phyloP scores from a whole-genome alignment of 129 eudicot genomes.

The Apium graveolens region DNA sequence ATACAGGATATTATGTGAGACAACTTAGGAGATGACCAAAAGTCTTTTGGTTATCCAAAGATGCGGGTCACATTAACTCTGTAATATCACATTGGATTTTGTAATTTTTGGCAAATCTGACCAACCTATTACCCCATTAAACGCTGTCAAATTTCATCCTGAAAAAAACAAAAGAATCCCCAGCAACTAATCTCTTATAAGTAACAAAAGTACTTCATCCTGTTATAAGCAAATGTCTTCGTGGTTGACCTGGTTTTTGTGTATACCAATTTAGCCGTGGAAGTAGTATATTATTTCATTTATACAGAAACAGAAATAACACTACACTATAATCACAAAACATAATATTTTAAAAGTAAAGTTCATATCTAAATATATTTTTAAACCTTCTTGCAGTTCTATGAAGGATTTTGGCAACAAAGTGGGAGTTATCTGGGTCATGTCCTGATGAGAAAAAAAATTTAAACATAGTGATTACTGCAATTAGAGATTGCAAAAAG shows the following conservation, averaged over 20 bases:
- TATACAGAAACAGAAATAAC: background rate
- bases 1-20: background rate
- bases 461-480: background rate
- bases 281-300: background rate
- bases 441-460: slow-evolving; percentile 42
- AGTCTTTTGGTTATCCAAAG: background rate
- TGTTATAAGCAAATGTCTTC: slow-evolving; percentile 89
- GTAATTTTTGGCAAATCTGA: background rate
- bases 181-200: slow-evolving; percentile 81
- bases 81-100: background rate
- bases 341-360: background rate
- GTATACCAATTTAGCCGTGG: background rate
- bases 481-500: no score
- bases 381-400: slow-evolving; percentile 74
- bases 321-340: background rate
- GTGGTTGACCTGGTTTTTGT: slow-evolving; percentile 68
- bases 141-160: slow-evolving; percentile 27
- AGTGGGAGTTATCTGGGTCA: slow-evolving; percentile 83
- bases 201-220: slow-evolving; percentile 98
- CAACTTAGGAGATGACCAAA: background rate
- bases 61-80: background rate
- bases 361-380: slow-evolving; percentile 80
- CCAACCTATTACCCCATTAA: background rate
- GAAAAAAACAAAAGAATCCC: slow-evolving; percentile 85
- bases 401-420: slow-evolving; percentile 75